Percentiles rank a stretch among this genome's conserved stretches.
Conservation (phyloP, 1,284 basidiomycete species). For the Apiotrichum domesticum region DNA sequence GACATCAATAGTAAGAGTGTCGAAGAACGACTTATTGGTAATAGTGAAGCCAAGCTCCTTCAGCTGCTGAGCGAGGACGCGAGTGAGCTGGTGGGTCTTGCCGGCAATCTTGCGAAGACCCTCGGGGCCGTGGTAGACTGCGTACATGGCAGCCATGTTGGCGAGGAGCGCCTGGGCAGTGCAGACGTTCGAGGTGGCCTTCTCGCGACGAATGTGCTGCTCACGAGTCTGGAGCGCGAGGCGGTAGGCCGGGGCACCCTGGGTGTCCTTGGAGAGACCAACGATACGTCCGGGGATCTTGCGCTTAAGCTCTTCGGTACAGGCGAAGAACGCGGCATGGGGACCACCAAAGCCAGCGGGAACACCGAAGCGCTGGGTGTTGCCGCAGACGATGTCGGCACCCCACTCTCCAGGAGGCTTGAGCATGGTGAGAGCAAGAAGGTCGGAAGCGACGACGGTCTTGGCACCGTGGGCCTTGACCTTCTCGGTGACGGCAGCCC, state of each 20-base stretch:
- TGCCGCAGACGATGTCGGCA: constrained; percentile 91
- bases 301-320: constrained; percentile 84
- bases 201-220: constrained; percentile 93
- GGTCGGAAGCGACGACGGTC: constrained; percentile 81
- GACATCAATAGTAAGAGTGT: constrained; percentile 85
- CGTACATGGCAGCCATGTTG: constrained; percentile 97
- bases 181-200: constrained; percentile 91
- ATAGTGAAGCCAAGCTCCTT: constrained; percentile 65
- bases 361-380: constrained; percentile 87
- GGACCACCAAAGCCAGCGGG: constrained; percentile 86
- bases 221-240: constrained; percentile 92
- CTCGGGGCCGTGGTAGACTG: constrained; percentile 89
- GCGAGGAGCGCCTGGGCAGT: constrained; percentile 85
- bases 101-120: constrained; percentile 80
- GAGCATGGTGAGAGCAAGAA: constrained; percentile 86
- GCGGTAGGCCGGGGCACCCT: constrained; percentile 83
- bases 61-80: constrained; percentile 66
- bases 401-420: constrained; percentile 98
- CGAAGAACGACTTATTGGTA: constrained; percentile 69
- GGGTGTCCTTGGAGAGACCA: constrained; percentile 77
- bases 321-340: constrained; percentile 93
- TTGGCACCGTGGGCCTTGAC: constrained; percentile 73
- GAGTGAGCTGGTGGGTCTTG: constrained; percentile 84
- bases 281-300: constrained; percentile 96
- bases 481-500: constrained; percentile 59